These are phyloP conservation scores for Santalum album DNA, from an alignment of 164 flowering plant species.

Conservation along the genomic window DNA sequence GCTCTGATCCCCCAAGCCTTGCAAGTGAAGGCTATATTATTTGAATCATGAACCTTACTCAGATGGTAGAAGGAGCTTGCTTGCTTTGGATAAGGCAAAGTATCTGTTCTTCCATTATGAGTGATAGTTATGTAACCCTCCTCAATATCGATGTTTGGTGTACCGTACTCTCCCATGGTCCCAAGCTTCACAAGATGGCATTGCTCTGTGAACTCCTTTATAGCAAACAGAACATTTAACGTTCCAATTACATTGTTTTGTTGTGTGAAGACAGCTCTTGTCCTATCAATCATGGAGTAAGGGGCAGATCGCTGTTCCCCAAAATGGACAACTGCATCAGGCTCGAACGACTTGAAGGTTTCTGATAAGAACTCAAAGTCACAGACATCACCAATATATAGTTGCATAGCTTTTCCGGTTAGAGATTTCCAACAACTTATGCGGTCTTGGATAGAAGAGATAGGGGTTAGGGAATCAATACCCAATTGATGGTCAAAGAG, in stretches of 20 bases:
- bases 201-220: slow-evolving; percentile 73
- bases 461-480: slow-evolving; percentile 83
- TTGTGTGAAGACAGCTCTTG: slow-evolving; percentile 90
- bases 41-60: slow-evolving; percentile 91
- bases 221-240: slow-evolving; percentile 89
- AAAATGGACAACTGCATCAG: slow-evolving; percentile 89
- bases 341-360: slow-evolving; percentile 72
- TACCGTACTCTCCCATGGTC: slow-evolving; percentile 98
- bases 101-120: slow-evolving; percentile 94
- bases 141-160: slow-evolving; percentile 94
- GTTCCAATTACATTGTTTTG: slow-evolving; percentile 90
- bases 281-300: slow-evolving; percentile 94
- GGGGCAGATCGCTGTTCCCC: slow-evolving; percentile 99
- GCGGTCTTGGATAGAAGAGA: slow-evolving; percentile 78
- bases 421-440: slow-evolving; percentile 70
- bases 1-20: slow-evolving; percentile 98
- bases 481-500: slow-evolving; percentile 92
- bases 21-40: slow-evolving; percentile 90
- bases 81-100: slow-evolving; percentile 94
- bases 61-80: slow-evolving; percentile 94
- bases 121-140: slow-evolving; percentile 90
- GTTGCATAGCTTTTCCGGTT: slow-evolving; percentile 65
- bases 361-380: slow-evolving; percentile 86
- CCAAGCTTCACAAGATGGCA: slow-evolving; percentile 96
- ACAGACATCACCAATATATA: slow-evolving; percentile 81